These are phyloP conservation scores for Mallotus japonicus DNA, from an alignment of 441 rosid species.

Conservation along the genomic window DNA sequence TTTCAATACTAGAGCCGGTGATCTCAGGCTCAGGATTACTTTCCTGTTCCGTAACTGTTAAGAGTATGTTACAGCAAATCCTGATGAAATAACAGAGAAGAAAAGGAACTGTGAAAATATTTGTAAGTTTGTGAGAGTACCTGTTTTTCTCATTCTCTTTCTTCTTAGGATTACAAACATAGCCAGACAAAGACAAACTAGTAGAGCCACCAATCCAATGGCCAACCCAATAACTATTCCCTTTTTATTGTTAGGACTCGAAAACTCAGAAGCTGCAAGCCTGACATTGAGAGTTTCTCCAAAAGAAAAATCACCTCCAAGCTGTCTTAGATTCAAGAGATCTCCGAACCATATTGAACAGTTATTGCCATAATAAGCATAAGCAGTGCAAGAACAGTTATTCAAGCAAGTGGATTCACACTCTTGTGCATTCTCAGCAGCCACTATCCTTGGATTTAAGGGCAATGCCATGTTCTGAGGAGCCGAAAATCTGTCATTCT, in stretches of 20 bases:
- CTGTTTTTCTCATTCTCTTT: no score
- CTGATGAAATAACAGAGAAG: no score
- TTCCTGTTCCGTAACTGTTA: no score
- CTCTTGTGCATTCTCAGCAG: slow-evolving; percentile 21
- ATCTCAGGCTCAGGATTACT: no score
- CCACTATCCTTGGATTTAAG: slow-evolving; percentile 3
- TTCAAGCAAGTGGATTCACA: slow-evolving; percentile 47
- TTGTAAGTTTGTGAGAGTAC: no score
- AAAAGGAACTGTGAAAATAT: no score
- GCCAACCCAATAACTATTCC: slow-evolving; percentile 36
- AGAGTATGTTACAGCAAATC: no score
- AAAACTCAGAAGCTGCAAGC: slow-evolving; percentile 58
- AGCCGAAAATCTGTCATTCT: slow-evolving; percentile 35
- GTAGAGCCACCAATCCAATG: slow-evolving; percentile 29
- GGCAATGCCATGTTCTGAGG: slow-evolving; percentile 17
- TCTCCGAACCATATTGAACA: slow-evolving; percentile 53
- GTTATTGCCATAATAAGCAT: slow-evolving; percentile 37
- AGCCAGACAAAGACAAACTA: slow-evolving; percentile 22
- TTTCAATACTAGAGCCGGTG: no score
- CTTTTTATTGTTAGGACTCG: slow-evolving; percentile 31
- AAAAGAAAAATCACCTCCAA: slow-evolving; percentile 21
- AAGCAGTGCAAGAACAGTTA: slow-evolving; percentile 64
- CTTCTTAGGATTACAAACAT: no score
- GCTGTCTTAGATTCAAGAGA: slow-evolving; percentile 46
- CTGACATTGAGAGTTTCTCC: slow-evolving; percentile 43